Conservation (phyloP, 2,329 filamentous ascomycete species). For the Emmonsiellopsis sp. region DNA sequence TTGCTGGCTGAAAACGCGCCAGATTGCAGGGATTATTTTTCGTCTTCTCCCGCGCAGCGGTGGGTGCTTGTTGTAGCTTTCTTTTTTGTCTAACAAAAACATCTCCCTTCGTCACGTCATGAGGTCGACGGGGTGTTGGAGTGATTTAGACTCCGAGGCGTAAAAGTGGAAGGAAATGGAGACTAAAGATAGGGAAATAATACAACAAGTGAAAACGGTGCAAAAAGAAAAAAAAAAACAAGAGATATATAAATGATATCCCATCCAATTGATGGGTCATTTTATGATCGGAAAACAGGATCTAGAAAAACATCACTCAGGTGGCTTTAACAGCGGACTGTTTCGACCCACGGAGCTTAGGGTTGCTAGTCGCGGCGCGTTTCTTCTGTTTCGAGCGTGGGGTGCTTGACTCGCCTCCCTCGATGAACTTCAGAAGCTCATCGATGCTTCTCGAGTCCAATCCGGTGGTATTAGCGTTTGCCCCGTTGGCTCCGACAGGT, state of each 20-base stretch:
- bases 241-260: not conserved
- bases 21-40: too few species aligned
- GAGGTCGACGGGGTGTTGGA: too few species aligned
- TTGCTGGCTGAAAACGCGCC: too few species aligned
- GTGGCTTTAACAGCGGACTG: constrained; percentile 26
- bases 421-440: constrained; percentile 89
- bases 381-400: constrained; percentile 37
- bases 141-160: constrained; percentile 15
- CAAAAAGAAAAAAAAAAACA: constrained; percentile 11
- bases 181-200: constrained; percentile 1
- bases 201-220: constrained; percentile 21
- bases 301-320: constrained; percentile 4
- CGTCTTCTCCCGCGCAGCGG: too few species aligned
- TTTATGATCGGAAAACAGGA: constrained; percentile 1
- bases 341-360: constrained; percentile 36
- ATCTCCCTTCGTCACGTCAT: too few species aligned
- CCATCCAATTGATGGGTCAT: not conserved
- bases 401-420: constrained; percentile 49
- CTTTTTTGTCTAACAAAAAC: too few species aligned
- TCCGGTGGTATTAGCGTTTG: constrained; percentile 27
- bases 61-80: too few species aligned
- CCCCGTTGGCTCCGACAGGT: constrained; percentile 34
- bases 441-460: constrained; percentile 81
- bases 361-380: constrained; percentile 33
- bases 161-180: constrained; percentile 1